Evolutionary conservation across 2,329 filamentous ascomycete genomes (phyloP).

Genomic region (Mycosphaerella arachidis): DNA sequence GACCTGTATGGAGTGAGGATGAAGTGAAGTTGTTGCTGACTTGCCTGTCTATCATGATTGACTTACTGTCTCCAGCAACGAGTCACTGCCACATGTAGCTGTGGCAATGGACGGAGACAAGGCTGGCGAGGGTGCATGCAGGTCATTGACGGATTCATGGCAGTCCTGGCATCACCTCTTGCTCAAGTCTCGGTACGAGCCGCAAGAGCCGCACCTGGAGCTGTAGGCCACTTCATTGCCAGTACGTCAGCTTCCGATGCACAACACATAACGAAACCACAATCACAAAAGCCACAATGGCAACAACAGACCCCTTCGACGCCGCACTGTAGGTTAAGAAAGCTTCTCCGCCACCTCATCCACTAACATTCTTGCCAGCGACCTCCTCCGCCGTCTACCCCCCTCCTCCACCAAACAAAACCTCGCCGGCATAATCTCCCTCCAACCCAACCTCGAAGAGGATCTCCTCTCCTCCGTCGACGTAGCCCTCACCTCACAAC

Average conservation of each 20-base stretch:
- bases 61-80: not conserved
- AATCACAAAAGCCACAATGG: constrained; percentile 10
- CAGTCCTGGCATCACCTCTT: not conserved
- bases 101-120: not conserved
- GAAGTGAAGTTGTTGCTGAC: not conserved
- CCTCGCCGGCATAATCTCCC: constrained; percentile 79
- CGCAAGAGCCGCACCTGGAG: not conserved
- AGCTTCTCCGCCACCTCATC: not conserved
- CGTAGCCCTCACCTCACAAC: constrained; percentile 81
- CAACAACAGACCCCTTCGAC: constrained; percentile 62
- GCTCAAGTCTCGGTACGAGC: not conserved
- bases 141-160: not conserved
- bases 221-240: not conserved
- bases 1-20: no score
- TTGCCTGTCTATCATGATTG: not conserved
- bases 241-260: not conserved
- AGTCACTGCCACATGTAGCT: not conserved
- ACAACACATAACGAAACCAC: not conserved
- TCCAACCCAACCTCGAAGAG: constrained; percentile 89
- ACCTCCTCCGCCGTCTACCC: constrained; percentile 96
- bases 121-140: not conserved
- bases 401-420: constrained; percentile 86
- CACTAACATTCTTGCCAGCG: constrained; percentile 51
- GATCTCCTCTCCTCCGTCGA: constrained; percentile 97
- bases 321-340: constrained; percentile 63